These are phyloP conservation scores for Kitagawia praeruptora DNA, from an alignment of 129 eudicot genomes.

Conservation along the genomic window DNA sequence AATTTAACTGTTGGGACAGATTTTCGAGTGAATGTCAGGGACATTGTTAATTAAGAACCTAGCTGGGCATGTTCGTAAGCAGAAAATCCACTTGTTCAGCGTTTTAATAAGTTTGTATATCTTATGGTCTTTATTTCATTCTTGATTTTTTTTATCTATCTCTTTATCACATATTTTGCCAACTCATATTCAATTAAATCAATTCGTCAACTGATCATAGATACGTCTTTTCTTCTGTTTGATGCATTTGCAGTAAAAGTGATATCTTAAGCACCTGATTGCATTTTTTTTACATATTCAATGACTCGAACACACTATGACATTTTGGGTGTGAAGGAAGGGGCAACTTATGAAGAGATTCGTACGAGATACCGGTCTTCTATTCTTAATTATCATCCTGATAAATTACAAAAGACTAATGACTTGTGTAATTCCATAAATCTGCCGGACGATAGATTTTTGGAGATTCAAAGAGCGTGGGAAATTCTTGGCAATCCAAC, in stretches of 20 bases:
- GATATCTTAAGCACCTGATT: conserved; percentile 8
- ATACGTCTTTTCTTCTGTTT: background rate
- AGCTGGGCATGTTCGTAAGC: background rate
- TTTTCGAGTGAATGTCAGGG: background rate
- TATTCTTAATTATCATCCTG: conserved; percentile 70
- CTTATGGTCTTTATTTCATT: background rate
- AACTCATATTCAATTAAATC: background rate
- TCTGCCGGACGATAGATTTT: conserved; percentile 32
- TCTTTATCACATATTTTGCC: background rate
- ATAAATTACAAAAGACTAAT: conserved; percentile 42
- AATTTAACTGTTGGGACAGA: background rate
- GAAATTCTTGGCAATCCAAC: conserved; percentile 56
- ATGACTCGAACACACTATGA: conserved; percentile 52
- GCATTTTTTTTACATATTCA: conserved; percentile 16
- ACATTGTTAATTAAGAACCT: background rate
- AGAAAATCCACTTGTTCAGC: background rate
- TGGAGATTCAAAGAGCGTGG: conserved; percentile 80
- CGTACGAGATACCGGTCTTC: conserved; percentile 64
- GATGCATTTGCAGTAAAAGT: conserved; percentile 15
- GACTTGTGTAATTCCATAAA: conserved; percentile 17
- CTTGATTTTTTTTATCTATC: background rate
- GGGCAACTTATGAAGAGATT: conserved; percentile 71
- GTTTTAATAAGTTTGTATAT: background rate
- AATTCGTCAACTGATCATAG: background rate
- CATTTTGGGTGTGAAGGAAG: conserved; percentile 59